Conservation (phyloP, 768 basidiomycete species). For the Lactifluus echinatus region DNA sequence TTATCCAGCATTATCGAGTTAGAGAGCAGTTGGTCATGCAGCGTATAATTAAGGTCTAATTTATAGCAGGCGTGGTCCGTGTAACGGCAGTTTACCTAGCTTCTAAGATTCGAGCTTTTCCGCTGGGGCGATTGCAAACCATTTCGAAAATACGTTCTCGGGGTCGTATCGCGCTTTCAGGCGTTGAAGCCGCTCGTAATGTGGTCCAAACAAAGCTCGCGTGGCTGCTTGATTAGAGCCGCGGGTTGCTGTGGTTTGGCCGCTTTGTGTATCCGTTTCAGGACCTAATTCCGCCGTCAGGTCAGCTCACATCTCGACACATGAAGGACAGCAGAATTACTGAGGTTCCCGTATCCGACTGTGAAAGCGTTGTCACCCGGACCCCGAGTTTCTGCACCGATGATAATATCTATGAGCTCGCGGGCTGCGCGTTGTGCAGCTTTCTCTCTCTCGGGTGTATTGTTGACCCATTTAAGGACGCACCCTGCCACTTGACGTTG, state of each 20-base stretch:
- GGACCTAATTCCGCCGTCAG: neutral
- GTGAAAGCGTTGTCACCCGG: neutral
- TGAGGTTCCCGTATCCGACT: conserved; percentile 16
- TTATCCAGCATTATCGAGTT: too few species aligned
- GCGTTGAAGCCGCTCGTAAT: conserved; percentile 32
- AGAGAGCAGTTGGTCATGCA: too few species aligned
- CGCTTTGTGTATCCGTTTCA: neutral
- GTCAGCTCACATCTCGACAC: neutral
- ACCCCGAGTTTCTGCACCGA: neutral
- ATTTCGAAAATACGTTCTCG: conserved; percentile 28
- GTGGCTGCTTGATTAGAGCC: conserved; percentile 16
- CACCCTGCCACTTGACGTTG: conserved; percentile 10
- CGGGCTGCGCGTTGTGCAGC: neutral
- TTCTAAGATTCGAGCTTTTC: too few species aligned
- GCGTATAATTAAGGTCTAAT: neutral
- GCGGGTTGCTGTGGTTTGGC: neutral
- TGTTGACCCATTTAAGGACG: neutral
- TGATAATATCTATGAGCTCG: conserved; percentile 2
- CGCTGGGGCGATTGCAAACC: conserved; percentile 27
- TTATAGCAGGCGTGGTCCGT: too few species aligned
- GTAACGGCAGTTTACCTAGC: too few species aligned
- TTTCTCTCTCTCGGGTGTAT: neutral
- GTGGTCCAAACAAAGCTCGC: conserved; percentile 29
- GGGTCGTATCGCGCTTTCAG: conserved; percentile 32
- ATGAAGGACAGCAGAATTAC: neutral